Evolutionary conservation across 805 yeast species (phyloP).

Genomic region (Myxozyma lipomycoides): DNA sequence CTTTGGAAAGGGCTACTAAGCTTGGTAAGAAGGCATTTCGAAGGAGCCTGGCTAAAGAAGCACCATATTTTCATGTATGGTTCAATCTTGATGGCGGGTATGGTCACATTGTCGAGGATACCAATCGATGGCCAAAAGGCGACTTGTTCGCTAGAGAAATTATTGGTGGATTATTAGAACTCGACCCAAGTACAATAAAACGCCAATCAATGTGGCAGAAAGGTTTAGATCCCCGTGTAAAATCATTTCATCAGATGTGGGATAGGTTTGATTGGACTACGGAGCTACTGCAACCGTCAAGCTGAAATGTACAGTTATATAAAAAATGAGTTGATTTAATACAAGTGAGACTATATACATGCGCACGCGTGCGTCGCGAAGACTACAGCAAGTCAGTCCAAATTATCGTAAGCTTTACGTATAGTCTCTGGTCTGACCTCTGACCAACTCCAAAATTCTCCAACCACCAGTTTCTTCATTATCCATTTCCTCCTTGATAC

Average conservation of each 20-base stretch:
- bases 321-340: background rate
- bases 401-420: slow-evolving; percentile 38
- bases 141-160: slow-evolving; percentile 47
- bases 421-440: slow-evolving; percentile 87
- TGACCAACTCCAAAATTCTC: slow-evolving; percentile 90
- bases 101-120: slow-evolving; percentile 49
- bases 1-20: slow-evolving; percentile 33
- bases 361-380: no score
- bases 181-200: slow-evolving; percentile 40
- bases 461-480: slow-evolving; percentile 93
- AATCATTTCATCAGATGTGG: slow-evolving; percentile 38
- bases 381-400: no score
- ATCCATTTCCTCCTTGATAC: slow-evolving; percentile 87
- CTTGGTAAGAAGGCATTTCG: slow-evolving; percentile 35
- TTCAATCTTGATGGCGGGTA: slow-evolving; percentile 45
- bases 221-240: slow-evolving; percentile 34
- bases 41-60: slow-evolving; percentile 44
- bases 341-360: no score
- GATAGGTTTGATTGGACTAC: slow-evolving; percentile 39
- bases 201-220: slow-evolving; percentile 36
- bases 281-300: slow-evolving; percentile 6
- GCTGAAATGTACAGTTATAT: background rate
- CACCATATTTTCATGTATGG: slow-evolving; percentile 54
- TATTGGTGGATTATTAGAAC: slow-evolving; percentile 45
- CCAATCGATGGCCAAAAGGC: slow-evolving; percentile 44